Evolutionary conservation across 306 rosid species (phyloP).

Genomic region (cucumber (Cucumis sativus)): Cucumber_9930_V3 NC_026658.2:6319001-6319500

Average conservation of each 20-base stretch:
- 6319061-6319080: not conserved
- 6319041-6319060: not conserved
- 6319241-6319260: conserved; percentile 59
- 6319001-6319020: not conserved
- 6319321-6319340: not conserved
- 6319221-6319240: conserved; percentile 88
- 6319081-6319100: conserved; percentile 3
- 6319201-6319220: conserved; percentile 55
- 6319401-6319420: conserved; percentile 5
- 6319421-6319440: conserved; percentile 6
- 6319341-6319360: not conserved
- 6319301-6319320: not conserved
- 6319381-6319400: not conserved
- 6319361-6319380: not conserved
- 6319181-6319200: conserved; percentile 1
- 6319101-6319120: not conserved
- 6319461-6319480: not conserved
- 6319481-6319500: too few species aligned
- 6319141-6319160: not conserved
- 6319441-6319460: not conserved
- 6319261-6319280: conserved; percentile 42
- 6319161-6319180: not conserved
- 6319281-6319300: not conserved
- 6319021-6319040: not conserved
- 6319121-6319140: not conserved